A percentile compares a stretch with the other conserved stretches of the same genome.
These are phyloP conservation scores for Trichophyton mentagrophytes DNA, from an alignment of 2,329 filamentous ascomycete genomes.

Conservation along the genomic window DNA sequence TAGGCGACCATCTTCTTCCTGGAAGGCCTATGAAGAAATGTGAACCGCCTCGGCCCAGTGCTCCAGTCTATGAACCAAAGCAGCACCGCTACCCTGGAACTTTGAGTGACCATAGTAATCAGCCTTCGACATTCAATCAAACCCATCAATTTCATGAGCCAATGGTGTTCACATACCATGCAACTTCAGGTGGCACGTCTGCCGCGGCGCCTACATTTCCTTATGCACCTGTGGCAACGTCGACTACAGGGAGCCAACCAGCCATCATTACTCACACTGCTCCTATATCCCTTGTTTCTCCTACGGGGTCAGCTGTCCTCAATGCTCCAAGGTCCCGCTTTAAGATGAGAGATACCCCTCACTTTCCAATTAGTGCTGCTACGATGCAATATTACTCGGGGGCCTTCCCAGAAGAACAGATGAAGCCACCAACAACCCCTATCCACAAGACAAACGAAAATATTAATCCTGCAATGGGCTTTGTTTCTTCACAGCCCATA, in stretches of 20 bases:
- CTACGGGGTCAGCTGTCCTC: background rate
- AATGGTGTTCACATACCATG: background rate
- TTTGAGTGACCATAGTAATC: background rate
- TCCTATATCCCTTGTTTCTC: background rate
- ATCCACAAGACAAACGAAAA: background rate
- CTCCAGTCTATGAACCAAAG: background rate
- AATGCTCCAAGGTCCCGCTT: conserved; percentile 2
- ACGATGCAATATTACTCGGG: conserved; percentile 13
- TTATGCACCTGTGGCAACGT: background rate
- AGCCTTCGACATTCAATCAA: background rate
- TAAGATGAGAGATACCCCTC: conserved; percentile 8
- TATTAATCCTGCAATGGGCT: background rate
- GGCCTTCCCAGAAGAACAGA: background rate
- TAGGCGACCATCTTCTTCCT: conserved; percentile 19
- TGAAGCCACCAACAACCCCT: background rate
- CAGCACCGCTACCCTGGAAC: background rate
- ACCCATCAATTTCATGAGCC: background rate
- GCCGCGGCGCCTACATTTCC: background rate
- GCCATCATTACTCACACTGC: background rate
- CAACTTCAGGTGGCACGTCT: background rate
- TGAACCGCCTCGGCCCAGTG: background rate
- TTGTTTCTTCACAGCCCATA: background rate
- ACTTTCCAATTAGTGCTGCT: conserved; percentile 12
- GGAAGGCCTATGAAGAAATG: conserved; percentile 8
- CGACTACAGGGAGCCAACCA: background rate